These are phyloP conservation scores for Lasiosphaeria ovina DNA, from an alignment of 495 filamentous ascomycete genomes.

Conservation along the genomic window DNA sequence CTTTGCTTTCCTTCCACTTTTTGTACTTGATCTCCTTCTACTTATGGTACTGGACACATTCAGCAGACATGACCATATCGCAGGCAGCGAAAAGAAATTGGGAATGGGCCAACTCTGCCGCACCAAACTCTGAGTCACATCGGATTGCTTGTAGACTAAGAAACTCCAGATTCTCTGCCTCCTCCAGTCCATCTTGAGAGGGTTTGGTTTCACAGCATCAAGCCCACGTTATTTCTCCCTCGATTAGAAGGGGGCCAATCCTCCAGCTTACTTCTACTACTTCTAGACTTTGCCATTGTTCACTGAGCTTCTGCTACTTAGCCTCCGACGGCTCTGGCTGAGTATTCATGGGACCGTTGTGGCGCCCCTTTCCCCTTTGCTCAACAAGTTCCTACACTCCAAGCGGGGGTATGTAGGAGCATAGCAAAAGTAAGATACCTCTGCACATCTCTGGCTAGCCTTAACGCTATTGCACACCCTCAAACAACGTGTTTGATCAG, in stretches of 20 bases:
- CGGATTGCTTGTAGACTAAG: not conserved
- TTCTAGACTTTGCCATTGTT: not conserved
- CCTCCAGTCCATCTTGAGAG: not conserved
- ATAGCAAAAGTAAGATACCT: not conserved
- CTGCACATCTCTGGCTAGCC: not conserved
- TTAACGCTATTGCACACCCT: not conserved
- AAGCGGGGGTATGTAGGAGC: not conserved
- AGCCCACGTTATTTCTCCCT: not conserved
- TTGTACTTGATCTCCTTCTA: too few species aligned
- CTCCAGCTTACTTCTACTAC: not conserved
- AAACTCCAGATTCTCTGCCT: not conserved
- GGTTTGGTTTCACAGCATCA: not conserved
- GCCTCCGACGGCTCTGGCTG: not conserved
- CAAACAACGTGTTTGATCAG: not conserved
- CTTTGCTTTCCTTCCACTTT: too few species aligned
- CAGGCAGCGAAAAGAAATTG: too few species aligned
- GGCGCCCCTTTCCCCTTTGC: not conserved
- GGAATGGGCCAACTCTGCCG: not conserved
- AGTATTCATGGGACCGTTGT: not conserved
- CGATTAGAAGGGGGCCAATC: not conserved
- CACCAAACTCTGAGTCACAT: not conserved
- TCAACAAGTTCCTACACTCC: slow-evolving; percentile 1
- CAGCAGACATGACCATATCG: too few species aligned
- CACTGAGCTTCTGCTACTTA: not conserved
- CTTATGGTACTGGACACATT: too few species aligned